phyloP scores from a whole-genome alignment of 257 asterid genomes.

The Ajuga chamaepitys region DNA sequence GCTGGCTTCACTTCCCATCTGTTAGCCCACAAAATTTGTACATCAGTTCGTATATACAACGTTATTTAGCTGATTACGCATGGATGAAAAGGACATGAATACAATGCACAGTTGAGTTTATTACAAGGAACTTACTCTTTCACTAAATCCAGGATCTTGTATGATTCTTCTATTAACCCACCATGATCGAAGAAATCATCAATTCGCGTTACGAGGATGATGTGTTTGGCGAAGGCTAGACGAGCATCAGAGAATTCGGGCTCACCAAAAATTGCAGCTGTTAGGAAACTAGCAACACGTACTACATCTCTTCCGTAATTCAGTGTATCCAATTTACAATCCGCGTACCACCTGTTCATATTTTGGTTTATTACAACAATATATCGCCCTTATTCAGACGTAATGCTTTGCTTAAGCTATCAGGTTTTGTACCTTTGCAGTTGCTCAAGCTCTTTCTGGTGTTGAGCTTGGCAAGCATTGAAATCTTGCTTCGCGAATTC shows the following conservation, averaged over 20 bases:
- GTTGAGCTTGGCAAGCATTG: constrained; percentile 31
- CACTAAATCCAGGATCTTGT: constrained; percentile 18
- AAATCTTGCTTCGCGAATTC: constrained; percentile 24
- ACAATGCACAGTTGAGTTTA: not conserved
- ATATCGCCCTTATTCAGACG: not conserved
- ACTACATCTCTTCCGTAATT: constrained; percentile 18
- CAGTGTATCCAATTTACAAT: constrained; percentile 21
- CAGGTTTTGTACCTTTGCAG: constrained; percentile 26
- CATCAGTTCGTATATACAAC: not conserved
- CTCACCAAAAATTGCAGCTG: constrained; percentile 20
- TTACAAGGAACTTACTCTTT: constrained; percentile 15
- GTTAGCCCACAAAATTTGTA: not conserved
- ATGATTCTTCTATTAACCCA: constrained; percentile 32
- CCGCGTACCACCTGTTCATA: constrained; percentile 32
- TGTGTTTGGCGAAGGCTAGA: constrained; percentile 16
- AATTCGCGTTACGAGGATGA: constrained; percentile 18
- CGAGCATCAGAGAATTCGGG: constrained; percentile 33
- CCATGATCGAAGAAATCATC: constrained; percentile 42
- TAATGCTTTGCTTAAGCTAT: not conserved
- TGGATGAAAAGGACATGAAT: not conserved
- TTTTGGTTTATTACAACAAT: not conserved
- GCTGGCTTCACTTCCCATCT: constrained; percentile 36
- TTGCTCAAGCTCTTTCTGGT: constrained; percentile 29
- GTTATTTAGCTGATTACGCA: not conserved
- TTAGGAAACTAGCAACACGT: constrained; percentile 15